A percentile compares a stretch with the other conserved stretches of the same genome.
These are phyloP conservation scores for Candida jianshihensis DNA, from an alignment of 805 yeast genomes.

Conservation along the genomic window DNA sequence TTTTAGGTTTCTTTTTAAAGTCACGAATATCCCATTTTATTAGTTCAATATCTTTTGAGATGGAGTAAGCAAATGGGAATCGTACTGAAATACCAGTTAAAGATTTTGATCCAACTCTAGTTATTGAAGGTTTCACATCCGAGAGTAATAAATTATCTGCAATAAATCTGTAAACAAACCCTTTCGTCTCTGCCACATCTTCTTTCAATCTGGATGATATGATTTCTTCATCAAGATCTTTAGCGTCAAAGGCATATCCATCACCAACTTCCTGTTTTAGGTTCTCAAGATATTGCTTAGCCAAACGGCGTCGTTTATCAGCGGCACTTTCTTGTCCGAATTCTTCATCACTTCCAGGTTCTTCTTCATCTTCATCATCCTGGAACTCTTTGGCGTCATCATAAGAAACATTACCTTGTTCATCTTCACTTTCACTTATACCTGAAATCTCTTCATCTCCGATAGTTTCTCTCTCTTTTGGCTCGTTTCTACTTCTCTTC, in stretches of 20 bases:
- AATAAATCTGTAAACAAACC: slow-evolving; percentile 66
- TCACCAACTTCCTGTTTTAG: slow-evolving; percentile 53
- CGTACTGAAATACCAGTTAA: slow-evolving; percentile 40
- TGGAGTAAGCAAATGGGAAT: slow-evolving; percentile 55
- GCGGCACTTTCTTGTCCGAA: slow-evolving; percentile 75
- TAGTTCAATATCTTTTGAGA: slow-evolving; percentile 73
- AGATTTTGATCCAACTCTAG: slow-evolving; percentile 56
- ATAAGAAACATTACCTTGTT: slow-evolving; percentile 32
- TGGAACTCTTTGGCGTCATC: slow-evolving; percentile 27
- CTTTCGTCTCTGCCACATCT: slow-evolving; percentile 88
- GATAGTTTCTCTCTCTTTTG: slow-evolving; percentile 4
- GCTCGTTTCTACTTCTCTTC: slow-evolving; percentile 9
- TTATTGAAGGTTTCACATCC: slow-evolving; percentile 35
- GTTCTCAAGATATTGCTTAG: slow-evolving; percentile 84
- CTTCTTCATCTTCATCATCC: slow-evolving; percentile 30
- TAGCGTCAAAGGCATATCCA: slow-evolving; percentile 67
- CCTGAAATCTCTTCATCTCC: slow-evolving; percentile 51
- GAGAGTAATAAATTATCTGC: slow-evolving; percentile 40
- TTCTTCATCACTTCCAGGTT: slow-evolving; percentile 63
- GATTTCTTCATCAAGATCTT: slow-evolving; percentile 83
- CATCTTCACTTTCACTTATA: slow-evolving; percentile 42
- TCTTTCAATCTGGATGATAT: slow-evolving; percentile 71
- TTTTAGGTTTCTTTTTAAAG: slow-evolving; percentile 50
- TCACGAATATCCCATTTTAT: slow-evolving; percentile 72
- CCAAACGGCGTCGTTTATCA: slow-evolving; percentile 89